These are phyloP conservation scores for Plasmopara muralis DNA, from an alignment of 352 stramenopile genomes.

Conservation along the genomic window DNA sequence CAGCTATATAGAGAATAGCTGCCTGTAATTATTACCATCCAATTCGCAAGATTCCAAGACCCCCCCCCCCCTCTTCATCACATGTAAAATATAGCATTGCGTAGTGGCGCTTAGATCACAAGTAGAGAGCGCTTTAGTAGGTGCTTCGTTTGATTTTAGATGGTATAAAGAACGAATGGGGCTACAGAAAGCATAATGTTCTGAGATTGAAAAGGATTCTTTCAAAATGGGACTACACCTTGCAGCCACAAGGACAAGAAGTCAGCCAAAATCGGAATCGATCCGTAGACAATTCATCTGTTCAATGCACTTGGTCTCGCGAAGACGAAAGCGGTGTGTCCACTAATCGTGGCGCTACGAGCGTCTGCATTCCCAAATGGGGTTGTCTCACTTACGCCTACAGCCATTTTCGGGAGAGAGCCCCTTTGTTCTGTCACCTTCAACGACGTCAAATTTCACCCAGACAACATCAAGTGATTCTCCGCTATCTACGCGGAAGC, in stretches of 20 bases:
- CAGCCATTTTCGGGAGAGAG: neutral
- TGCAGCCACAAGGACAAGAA: neutral
- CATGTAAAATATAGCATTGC: too few relatives aligned
- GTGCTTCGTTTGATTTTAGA: too few relatives aligned
- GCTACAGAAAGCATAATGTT: too few relatives aligned
- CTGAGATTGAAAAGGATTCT: too few relatives aligned
- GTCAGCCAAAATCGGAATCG: neutral
- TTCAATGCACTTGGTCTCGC: neutral
- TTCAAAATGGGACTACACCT: too few relatives aligned
- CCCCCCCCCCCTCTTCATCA: too few relatives aligned
- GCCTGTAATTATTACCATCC: too few relatives aligned
- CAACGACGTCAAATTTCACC: slow-evolving; percentile 1
- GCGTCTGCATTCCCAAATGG: neutral
- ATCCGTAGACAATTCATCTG: neutral
- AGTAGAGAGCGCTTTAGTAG: too few relatives aligned
- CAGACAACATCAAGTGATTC: neutral
- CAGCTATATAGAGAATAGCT: too few relatives aligned
- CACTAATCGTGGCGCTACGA: neutral
- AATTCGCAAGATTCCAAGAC: too few relatives aligned
- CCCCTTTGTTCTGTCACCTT: neutral
- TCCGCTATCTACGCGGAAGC: neutral
- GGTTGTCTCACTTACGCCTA: neutral
- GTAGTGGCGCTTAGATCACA: too few relatives aligned
- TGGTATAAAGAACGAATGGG: too few relatives aligned
- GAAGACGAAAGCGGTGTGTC: neutral